phyloP scores from a whole-genome alignment of 352 stramenopile genomes.

The Globisporangium nunn region DNA sequence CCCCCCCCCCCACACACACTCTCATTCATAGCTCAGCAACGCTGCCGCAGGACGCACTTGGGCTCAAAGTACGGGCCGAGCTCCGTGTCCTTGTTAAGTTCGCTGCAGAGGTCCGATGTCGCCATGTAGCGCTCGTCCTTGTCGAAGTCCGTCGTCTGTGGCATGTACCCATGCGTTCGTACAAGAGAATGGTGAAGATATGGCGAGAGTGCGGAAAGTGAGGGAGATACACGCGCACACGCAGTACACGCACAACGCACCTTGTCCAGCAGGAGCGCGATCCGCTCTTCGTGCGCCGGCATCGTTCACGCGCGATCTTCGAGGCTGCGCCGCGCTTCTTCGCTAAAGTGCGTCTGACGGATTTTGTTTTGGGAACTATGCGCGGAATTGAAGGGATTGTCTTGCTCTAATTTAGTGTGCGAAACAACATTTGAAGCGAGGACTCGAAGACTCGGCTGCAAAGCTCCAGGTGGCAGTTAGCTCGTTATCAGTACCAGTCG shows the following conservation, averaged over 20 bases:
- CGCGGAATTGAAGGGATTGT: too few relatives aligned
- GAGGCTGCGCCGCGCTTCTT: too few relatives aligned
- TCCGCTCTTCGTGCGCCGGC: slow-evolving; percentile 68
- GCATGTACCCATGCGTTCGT: neutral
- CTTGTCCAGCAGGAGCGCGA: slow-evolving; percentile 78
- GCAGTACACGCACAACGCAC: slow-evolving; percentile 13
- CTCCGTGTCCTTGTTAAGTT: slow-evolving; percentile 92
- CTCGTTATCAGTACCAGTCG: too few relatives aligned
- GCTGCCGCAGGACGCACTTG: slow-evolving; percentile 41
- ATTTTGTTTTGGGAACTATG: too few relatives aligned
- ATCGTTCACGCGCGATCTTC: slow-evolving; percentile 19
- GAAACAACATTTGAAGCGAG: too few relatives aligned
- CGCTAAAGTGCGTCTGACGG: too few relatives aligned
- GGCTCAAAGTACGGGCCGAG: slow-evolving; percentile 76
- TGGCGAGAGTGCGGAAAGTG: neutral
- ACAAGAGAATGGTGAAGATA: too few relatives aligned
- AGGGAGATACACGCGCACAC: neutral
- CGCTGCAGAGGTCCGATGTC: slow-evolving; percentile 95
- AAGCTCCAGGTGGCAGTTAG: too few relatives aligned
- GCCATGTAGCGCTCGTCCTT: slow-evolving; percentile 99
- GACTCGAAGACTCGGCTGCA: too few relatives aligned
- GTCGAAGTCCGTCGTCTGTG: slow-evolving; percentile 83
- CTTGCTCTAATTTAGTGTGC: too few relatives aligned
- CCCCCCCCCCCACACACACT: too few relatives aligned
- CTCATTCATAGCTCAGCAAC: too few relatives aligned